A percentile compares a stretch with the other conserved stretches of the same genome.
phyloP scores from a whole-genome alignment of 192 early-diverging fungal genomes.

The Tieghemiomyces parasiticus region DNA sequence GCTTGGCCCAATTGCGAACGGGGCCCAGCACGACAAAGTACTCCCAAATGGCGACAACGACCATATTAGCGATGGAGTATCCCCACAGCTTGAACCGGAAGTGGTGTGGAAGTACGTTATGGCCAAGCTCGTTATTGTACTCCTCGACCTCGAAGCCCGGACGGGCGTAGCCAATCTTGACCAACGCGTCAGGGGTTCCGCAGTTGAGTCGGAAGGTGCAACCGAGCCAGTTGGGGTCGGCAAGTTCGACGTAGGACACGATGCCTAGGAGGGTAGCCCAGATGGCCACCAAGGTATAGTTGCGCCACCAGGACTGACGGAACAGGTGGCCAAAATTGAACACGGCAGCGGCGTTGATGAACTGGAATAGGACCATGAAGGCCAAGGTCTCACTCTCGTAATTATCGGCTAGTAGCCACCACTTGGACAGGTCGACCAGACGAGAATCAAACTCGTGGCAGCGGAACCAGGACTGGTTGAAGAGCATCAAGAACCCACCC shows the following conservation, averaged over 20 bases:
- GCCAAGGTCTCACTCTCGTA: slow-evolving; percentile 43
- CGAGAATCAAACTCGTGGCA: slow-evolving; percentile 55
- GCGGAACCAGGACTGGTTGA: slow-evolving; percentile 38
- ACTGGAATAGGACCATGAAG: slow-evolving; percentile 47
- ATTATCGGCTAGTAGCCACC: slow-evolving; percentile 66
- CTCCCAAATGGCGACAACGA: slow-evolving; percentile 28
- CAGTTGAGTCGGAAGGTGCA: slow-evolving; percentile 59
- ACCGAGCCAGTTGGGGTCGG: slow-evolving; percentile 36
- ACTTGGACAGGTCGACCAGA: slow-evolving; percentile 40
- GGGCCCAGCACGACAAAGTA: slow-evolving; percentile 30
- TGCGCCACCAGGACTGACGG: slow-evolving; percentile 39
- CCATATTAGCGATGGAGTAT: slow-evolving; percentile 25
- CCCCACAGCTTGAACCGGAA: slow-evolving; percentile 42
- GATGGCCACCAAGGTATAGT: slow-evolving; percentile 35
- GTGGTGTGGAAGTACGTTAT: slow-evolving; percentile 38
- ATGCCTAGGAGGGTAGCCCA: slow-evolving; percentile 31
- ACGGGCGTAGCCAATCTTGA: slow-evolving; percentile 17
- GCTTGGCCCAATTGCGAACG: slow-evolving; percentile 24
- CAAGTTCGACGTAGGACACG: slow-evolving; percentile 34
- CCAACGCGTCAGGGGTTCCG: slow-evolving; percentile 31
- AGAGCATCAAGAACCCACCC: slow-evolving; percentile 33
- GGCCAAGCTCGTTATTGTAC: slow-evolving; percentile 42
- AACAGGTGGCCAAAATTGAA: slow-evolving; percentile 50
- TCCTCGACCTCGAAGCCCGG: slow-evolving; percentile 21
- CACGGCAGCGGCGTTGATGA: slow-evolving; percentile 45